Percentiles rank a stretch among this genome's conserved stretches.
Conservation (phyloP, 2,329 filamentous ascomycete genomes). For the Colletotrichum limetticola region DNA sequence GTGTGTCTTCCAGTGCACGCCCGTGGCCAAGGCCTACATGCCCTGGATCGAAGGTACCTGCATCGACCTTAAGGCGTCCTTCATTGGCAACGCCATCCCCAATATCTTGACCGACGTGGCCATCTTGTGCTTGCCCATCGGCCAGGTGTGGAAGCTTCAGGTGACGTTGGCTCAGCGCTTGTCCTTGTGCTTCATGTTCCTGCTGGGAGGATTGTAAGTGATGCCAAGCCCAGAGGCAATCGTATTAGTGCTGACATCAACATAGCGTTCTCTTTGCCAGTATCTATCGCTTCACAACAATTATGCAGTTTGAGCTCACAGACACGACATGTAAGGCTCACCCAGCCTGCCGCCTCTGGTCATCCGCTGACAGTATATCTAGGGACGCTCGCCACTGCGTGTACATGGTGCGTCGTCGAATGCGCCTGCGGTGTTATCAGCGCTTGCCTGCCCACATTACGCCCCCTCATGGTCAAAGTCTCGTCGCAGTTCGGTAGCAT, state of each 20-base stretch:
- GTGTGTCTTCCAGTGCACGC: constrained; percentile 52
- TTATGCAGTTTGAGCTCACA: constrained; percentile 41
- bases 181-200: constrained; percentile 43
- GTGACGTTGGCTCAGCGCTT: constrained; percentile 39
- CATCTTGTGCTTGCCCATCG: constrained; percentile 42
- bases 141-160: constrained; percentile 43
- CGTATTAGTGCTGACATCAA: neutral
- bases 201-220: constrained; percentile 48
- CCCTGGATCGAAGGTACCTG: constrained; percentile 47
- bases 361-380: neutral
- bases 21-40: constrained; percentile 49
- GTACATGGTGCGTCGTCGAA: constrained; percentile 48
- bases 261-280: constrained; percentile 23
- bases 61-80: constrained; percentile 50
- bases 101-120: constrained; percentile 52
- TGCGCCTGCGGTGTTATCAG: constrained; percentile 49
- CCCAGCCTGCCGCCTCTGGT: neutral
- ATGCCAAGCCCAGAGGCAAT: neutral
- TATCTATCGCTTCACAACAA: constrained; percentile 42
- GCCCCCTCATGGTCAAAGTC: constrained; percentile 40
- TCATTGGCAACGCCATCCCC: constrained; percentile 56
- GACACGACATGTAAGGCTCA: constrained; percentile 39
- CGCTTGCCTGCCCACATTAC: constrained; percentile 54
- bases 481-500: constrained; percentile 27
- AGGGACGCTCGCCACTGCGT: constrained; percentile 43